Percentiles rank a stretch among this genome's conserved stretches.
phyloP scores from a whole-genome alignment of 1,139 yeast species.

The Diutina rugosa region DNA sequence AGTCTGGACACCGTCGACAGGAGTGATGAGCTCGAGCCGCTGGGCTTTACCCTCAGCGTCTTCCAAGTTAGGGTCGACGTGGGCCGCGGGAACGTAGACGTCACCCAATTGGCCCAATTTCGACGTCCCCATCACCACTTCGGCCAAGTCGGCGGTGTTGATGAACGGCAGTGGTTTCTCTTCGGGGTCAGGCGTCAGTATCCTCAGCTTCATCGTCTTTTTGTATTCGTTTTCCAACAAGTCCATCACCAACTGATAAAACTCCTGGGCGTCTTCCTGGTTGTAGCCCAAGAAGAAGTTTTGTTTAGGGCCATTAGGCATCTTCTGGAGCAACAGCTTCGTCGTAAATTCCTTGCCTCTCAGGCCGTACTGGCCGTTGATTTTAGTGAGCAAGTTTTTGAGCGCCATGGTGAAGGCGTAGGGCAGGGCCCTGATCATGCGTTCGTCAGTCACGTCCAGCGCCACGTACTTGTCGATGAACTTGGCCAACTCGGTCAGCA shows the following conservation, averaged over 20 bases:
- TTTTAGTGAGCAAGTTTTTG: constrained; percentile 32
- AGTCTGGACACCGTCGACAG: constrained; percentile 80
- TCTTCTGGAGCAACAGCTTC: constrained; percentile 44
- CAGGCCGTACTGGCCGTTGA: constrained; percentile 45
- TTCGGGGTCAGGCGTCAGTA: constrained; percentile 3
- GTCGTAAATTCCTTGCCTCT: constrained; percentile 55
- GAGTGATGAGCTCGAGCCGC: constrained; percentile 57
- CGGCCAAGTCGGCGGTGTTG: constrained; percentile 11
- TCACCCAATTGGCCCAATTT: constrained; percentile 43
- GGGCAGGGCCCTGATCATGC: constrained; percentile 12
- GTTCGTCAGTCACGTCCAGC: constrained; percentile 12
- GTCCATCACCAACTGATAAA: constrained; percentile 67
- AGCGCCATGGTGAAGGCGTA: constrained; percentile 37
- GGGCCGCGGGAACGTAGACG: constrained; percentile 58
- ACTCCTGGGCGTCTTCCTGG: constrained; percentile 93
- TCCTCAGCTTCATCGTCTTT: constrained; percentile 1
- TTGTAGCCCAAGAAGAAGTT: constrained; percentile 71
- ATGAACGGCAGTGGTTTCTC: constrained; percentile 10
- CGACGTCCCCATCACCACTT: constrained; percentile 32
- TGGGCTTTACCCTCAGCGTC: constrained; percentile 27
- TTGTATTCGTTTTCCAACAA: constrained; percentile 58
- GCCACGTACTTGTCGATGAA: constrained; percentile 29
- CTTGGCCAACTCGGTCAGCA: constrained; percentile 46
- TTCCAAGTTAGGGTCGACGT: constrained; percentile 53
- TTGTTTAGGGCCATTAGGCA: constrained; percentile 72